A percentile compares a stretch with the other conserved stretches of the same genome.
Conservation (phyloP, 371 early-diverging fungal genomes). For the Rhizopus arrhizus region DNA sequence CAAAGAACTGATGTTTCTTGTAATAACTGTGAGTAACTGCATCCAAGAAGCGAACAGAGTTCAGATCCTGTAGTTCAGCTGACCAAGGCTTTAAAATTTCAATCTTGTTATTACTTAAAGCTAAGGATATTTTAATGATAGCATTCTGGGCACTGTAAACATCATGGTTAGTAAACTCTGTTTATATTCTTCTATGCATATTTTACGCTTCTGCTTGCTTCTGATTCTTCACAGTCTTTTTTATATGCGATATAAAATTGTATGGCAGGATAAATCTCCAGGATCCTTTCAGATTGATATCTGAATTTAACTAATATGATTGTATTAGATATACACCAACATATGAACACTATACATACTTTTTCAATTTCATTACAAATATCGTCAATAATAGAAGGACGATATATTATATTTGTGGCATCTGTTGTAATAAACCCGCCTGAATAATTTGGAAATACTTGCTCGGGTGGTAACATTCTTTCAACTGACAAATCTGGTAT, state of each 20-base stretch:
- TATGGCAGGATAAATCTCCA: slow-evolving; percentile 25
- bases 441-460: slow-evolving; percentile 22
- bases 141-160: neutral
- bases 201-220: neutral
- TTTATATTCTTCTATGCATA: no score
- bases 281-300: slow-evolving; percentile 4
- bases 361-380: slow-evolving; percentile 4
- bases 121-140: neutral
- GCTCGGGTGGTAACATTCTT: slow-evolving; percentile 13
- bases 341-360: slow-evolving; percentile 6
- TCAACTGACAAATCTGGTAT: slow-evolving; percentile 9
- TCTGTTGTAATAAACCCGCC: slow-evolving; percentile 33
- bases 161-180: neutral
- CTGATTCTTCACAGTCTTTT: neutral
- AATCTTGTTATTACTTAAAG: neutral
- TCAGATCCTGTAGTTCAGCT: neutral
- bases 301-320: slow-evolving; percentile 11
- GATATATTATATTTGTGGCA: slow-evolving; percentile 14
- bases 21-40: neutral
- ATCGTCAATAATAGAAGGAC: slow-evolving; percentile 7
- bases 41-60: neutral
- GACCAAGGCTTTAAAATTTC: neutral
- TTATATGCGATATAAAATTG: slow-evolving; percentile 6
- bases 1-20: slow-evolving; percentile 4
- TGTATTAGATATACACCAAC: neutral